Evolutionary conservation across 1,284 basidiomycete species (phyloP).

Genomic region (Cutaneotrichosporon mucoides): DNA sequence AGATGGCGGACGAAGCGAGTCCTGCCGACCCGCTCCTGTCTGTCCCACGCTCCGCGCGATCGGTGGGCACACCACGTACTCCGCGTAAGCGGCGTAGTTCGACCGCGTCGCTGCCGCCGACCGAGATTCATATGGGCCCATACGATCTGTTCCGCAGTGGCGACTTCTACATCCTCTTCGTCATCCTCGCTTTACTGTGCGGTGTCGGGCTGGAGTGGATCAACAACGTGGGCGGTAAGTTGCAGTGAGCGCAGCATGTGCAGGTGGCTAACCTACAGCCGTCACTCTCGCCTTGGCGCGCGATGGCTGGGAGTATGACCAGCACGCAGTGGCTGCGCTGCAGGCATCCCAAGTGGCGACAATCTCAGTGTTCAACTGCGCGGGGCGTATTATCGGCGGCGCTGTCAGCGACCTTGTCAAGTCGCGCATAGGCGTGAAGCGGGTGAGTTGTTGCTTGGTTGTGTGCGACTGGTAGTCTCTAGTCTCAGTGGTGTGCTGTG

Average conservation of each 20-base stretch:
- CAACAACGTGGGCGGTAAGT: constrained; percentile 72
- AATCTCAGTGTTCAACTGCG: constrained; percentile 78
- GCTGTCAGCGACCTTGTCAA: constrained; percentile 68
- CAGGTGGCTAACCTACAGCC: constrained; percentile 30
- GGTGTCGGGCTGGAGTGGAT: constrained; percentile 91
- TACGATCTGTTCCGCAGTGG: constrained; percentile 35
- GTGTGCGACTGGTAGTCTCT: no score
- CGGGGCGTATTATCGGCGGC: constrained; percentile 71
- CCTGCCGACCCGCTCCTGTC: neutral
- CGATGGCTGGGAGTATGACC: constrained; percentile 61
- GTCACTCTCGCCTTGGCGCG: constrained; percentile 81
- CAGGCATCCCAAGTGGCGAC: constrained; percentile 82
- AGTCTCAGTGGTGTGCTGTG: no score
- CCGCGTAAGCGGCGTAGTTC: constrained; percentile 16
- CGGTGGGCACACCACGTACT: neutral
- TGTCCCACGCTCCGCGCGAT: neutral
- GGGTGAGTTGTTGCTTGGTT: constrained; percentile 39
- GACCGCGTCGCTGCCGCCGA: constrained; percentile 25
- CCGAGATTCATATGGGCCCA: constrained; percentile 26
- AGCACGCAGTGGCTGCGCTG: constrained; percentile 62
- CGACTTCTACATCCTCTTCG: constrained; percentile 73
- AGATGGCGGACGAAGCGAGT: neutral
- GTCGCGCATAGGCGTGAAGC: constrained; percentile 58
- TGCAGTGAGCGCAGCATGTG: no score
- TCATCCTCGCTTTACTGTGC: constrained; percentile 66